Evolutionary conservation across 2,329 filamentous ascomycete species (phyloP), one percentile per base, ranked within the genome.

Genomic region (Drechslera avenae): DNA sequence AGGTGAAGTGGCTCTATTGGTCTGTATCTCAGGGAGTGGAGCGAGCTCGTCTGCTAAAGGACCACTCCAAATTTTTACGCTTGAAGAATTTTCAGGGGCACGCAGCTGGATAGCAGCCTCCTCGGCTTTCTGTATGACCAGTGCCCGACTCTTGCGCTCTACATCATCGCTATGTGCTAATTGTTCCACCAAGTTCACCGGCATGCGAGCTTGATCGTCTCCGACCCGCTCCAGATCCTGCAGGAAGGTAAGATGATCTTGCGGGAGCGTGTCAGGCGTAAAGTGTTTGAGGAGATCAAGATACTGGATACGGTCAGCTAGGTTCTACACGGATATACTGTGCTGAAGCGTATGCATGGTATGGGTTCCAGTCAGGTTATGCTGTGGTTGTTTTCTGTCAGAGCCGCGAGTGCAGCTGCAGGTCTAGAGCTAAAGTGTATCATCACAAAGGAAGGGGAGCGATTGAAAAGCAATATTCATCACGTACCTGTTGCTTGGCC

Each of bases 381-480:
- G 68, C 69, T 72, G 72, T 76, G 68, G 74, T 73, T 71, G 56
- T 67, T 69, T 60, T 76, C 76, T 74, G 67, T 76, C 77, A 79
- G 60, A 56, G 74, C 72, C 67, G 73, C 72, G 46, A 46, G 60
- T 61, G 68, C 73, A 73, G 71, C 76, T 81, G 71, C 75, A 79
- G 77, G 73, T 79, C 77, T 79, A 80, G 76, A 79, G 77, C 77
- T 79, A 79, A 79, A 63, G 50, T 61, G 62, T 69, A 67, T 77
- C 75, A 77, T 78, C 77, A 78, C 72, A 28, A 28, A 62, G 59
- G 56, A 54, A 44, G 55, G 54, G 33, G 42, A 46, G 34, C 32
- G 17, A 21, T 35, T 53, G 26, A 35, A 42, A 43, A 46, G 9
- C 23, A 21, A 13, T 16, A 18, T 13, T 17, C 34, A 39, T 39